Evolutionary conservation across 78 protist species (phyloP).

Genomic region (Polysphondylium violaceum): DNA sequence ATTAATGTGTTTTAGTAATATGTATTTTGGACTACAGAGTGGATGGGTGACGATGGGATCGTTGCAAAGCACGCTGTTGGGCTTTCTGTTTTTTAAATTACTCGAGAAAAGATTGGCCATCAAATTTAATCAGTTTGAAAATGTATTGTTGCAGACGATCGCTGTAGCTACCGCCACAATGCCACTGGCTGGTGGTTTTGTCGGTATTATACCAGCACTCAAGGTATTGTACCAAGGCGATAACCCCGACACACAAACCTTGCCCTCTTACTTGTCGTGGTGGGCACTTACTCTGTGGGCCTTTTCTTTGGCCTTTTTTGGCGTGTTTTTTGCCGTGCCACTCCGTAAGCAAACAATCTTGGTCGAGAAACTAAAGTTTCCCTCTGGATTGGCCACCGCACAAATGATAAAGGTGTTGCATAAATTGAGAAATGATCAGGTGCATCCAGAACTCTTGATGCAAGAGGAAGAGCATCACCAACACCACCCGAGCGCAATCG

Average conservation of each 20-base stretch:
- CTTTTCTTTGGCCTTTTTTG: slow-evolving; percentile 86
- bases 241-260: background rate
- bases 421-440: slow-evolving; percentile 39
- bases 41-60: slow-evolving; percentile 87
- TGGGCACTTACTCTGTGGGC: slow-evolving; percentile 81
- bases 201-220: slow-evolving; percentile 84
- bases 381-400: slow-evolving; percentile 94
- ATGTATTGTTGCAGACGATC: slow-evolving; percentile 74
- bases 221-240: slow-evolving; percentile 19
- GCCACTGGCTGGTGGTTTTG: slow-evolving; percentile 90
- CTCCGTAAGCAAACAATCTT: slow-evolving; percentile 87
- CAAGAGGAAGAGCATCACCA: background rate
- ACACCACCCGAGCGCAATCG: too few relatives aligned
- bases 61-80: slow-evolving; percentile 78
- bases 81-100: slow-evolving; percentile 66
- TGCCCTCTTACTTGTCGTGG: slow-evolving; percentile 49
- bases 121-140: slow-evolving; percentile 72
- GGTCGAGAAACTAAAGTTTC: slow-evolving; percentile 90
- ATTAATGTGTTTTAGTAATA: slow-evolving; percentile 86
- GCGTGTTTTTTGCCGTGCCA: slow-evolving; percentile 92
- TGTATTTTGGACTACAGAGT: slow-evolving; percentile 80
- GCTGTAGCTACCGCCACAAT: slow-evolving; percentile 90
- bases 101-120: slow-evolving; percentile 10
- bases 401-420: slow-evolving; percentile 80
- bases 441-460: slow-evolving; percentile 13